phyloP scores from a whole-genome alignment of 805 yeast genomes.

The Candida suzukii region DNA sequence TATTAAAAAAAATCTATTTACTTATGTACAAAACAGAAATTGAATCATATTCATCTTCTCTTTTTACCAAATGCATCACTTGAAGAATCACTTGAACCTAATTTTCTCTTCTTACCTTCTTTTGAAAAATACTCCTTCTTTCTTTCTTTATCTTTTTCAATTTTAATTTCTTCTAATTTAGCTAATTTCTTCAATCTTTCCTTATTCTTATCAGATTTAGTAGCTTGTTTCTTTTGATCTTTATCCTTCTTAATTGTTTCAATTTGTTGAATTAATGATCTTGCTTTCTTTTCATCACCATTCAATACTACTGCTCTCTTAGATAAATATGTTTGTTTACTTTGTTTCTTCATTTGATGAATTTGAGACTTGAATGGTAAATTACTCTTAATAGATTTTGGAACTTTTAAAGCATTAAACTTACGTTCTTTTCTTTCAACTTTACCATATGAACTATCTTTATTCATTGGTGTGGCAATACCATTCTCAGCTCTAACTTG shows the following conservation, averaged over 20 bases:
- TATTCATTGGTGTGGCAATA: slow-evolving; percentile 52
- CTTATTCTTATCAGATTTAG: slow-evolving; percentile 68
- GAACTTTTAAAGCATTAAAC: slow-evolving; percentile 85
- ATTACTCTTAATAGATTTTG: slow-evolving; percentile 64
- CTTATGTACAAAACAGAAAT: too few relatives aligned
- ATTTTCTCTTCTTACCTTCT: slow-evolving; percentile 58
- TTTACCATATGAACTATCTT: slow-evolving; percentile 51
- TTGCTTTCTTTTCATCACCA: slow-evolving; percentile 90
- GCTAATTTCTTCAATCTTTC: slow-evolving; percentile 71
- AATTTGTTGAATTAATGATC: slow-evolving; percentile 82
- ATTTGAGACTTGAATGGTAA: slow-evolving; percentile 93
- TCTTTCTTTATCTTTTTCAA: slow-evolving; percentile 72
- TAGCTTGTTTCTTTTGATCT: slow-evolving; percentile 66
- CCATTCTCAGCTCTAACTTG: slow-evolving; percentile 75
- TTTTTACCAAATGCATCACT: slow-evolving; percentile 21
- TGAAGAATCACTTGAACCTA: slow-evolving; percentile 22
- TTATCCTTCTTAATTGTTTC: slow-evolving; percentile 81
- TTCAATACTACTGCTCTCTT: slow-evolving; percentile 92
- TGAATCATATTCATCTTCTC: slow-evolving; percentile 10
- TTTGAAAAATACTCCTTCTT: slow-evolving; percentile 81
- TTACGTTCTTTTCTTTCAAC: slow-evolving; percentile 79
- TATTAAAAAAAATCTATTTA: too few relatives aligned
- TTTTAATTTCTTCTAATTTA: slow-evolving; percentile 61
- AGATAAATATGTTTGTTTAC: slow-evolving; percentile 67
- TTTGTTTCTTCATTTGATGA: slow-evolving; percentile 81